Evolutionary conservation across 139 green algal genomes (phyloP).

Genomic region (Micromonas commoda): DNA sequence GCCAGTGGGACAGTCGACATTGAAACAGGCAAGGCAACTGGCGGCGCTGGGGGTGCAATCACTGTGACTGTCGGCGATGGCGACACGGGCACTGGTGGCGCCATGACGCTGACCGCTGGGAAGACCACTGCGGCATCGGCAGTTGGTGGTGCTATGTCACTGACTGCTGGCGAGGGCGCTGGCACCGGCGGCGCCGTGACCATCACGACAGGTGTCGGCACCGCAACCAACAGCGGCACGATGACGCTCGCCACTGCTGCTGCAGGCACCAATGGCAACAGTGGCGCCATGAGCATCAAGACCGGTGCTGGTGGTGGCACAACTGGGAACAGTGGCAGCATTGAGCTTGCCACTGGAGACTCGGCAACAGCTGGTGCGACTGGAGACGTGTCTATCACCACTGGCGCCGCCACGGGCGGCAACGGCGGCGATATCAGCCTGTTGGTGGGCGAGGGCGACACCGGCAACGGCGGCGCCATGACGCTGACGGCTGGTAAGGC

Average conservation of each 20-base stretch:
- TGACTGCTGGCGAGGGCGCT: too few relatives aligned
- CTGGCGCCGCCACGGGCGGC: conserved; percentile 12
- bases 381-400: conserved; percentile 9
- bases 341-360: neutral
- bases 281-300: neutral
- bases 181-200: too few relatives aligned
- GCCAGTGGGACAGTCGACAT: neutral
- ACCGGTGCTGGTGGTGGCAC: too few relatives aligned
- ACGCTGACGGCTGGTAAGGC: neutral
- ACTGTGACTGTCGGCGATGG: neutral
- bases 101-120: neutral
- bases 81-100: neutral
- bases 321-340: too few relatives aligned
- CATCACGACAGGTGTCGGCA: neutral
- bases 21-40: conserved; percentile 5
- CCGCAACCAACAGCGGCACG: neutral
- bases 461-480: conserved; percentile 3
- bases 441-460: conserved; percentile 15
- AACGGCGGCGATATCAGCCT: conserved; percentile 22
- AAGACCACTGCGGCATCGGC: neutral
- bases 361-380: conserved; percentile 19
- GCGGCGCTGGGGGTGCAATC: neutral
- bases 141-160: too few relatives aligned
- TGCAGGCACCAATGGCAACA: neutral
- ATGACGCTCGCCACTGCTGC: neutral